A percentile compares a stretch with the other conserved stretches of the same genome.
Evolutionary conservation across 2,329 filamentous ascomycete genomes (phyloP).

Genomic region (Fusarium sp.): DNA sequence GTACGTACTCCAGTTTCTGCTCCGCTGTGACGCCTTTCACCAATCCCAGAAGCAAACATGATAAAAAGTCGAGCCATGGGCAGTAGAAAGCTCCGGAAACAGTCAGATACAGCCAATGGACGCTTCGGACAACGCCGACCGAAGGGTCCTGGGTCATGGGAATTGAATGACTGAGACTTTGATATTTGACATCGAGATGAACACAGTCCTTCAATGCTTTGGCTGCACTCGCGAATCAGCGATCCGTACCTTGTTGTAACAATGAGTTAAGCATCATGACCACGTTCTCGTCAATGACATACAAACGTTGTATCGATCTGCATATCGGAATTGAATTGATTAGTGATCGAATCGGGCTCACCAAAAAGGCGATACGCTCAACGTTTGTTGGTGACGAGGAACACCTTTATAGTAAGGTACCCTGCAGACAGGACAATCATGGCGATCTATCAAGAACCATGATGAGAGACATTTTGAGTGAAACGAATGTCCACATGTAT

Average conservation of each 20-base stretch:
- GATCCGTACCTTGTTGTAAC: neutral
- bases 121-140: neutral
- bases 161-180: constrained; percentile 8
- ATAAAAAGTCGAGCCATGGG: neutral
- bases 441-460: constrained; percentile 54
- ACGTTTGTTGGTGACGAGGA: constrained; percentile 19
- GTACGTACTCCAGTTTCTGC: constrained; percentile 31
- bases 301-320: neutral
- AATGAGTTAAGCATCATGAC: constrained; percentile 6
- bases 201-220: neutral
- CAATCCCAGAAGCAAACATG: constrained; percentile 4
- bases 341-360: constrained; percentile 29
- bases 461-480: constrained; percentile 55
- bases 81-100: constrained; percentile 10
- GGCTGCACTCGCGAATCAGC: constrained; percentile 3
- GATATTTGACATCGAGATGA: constrained; percentile 16
- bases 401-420: constrained; percentile 48
- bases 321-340: neutral
- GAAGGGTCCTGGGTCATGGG: neutral
- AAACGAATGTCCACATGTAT: constrained; percentile 54
- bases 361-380: constrained; percentile 40
- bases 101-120: neutral
- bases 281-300: neutral
- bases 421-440: constrained; percentile 56
- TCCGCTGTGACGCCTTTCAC: constrained; percentile 33